These are phyloP conservation scores for Carex arenaria DNA, from an alignment of 202 grass and related monocot genomes.

Conservation along the genomic window DNA sequence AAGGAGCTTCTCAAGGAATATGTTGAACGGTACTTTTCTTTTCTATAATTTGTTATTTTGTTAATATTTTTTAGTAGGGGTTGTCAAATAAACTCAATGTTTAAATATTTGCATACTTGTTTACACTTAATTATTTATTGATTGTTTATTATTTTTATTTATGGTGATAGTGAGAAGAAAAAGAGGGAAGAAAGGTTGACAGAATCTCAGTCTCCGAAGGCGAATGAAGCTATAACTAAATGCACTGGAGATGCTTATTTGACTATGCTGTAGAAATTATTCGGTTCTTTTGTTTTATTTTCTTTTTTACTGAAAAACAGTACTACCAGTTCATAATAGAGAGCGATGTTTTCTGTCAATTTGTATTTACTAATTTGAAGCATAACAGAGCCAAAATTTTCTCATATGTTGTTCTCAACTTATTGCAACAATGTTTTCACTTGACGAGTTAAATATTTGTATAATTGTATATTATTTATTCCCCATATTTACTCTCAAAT, in stretches of 20 bases:
- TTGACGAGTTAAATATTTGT: neutral
- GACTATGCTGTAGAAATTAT: constrained; percentile 46
- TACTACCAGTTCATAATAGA: constrained; percentile 17
- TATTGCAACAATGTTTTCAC: neutral
- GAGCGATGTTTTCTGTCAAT: neutral
- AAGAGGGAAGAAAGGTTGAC: constrained; percentile 84
- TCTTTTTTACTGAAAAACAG: constrained; percentile 11
- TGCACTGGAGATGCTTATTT: constrained; percentile 51
- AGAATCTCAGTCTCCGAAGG: constrained; percentile 39
- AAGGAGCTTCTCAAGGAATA: constrained; percentile 99
- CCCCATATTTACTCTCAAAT: neutral
- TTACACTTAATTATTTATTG: neutral
- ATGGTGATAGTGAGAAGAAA: constrained; percentile 86
- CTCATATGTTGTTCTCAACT: constrained; percentile 17
- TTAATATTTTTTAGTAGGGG: neutral
- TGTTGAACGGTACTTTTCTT: constrained; percentile 59
- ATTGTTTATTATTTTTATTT: neutral
- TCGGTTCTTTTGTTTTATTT: constrained; percentile 2
- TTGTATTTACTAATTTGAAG: constrained; percentile 29
- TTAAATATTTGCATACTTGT: neutral
- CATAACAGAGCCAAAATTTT: constrained; percentile 38
- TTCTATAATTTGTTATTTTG: neutral
- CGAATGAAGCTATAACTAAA: constrained; percentile 72
- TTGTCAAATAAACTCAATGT: neutral
- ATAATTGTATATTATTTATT: neutral